Evolutionary conservation across 768 basidiomycete species (phyloP).

Genomic region (Hydnum rufescens): DNA sequence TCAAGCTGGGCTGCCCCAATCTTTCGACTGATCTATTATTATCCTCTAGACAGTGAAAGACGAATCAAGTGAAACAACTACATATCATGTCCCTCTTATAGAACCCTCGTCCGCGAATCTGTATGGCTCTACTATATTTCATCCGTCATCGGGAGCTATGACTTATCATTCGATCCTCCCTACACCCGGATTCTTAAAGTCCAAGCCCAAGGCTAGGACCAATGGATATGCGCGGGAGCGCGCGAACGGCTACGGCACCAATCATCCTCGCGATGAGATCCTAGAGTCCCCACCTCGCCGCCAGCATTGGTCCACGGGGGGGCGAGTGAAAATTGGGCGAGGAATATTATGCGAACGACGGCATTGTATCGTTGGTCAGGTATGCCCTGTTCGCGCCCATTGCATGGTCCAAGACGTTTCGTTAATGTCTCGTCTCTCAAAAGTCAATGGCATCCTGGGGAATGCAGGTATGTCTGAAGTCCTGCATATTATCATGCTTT

Average conservation of each 20-base stretch:
- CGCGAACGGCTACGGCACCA: no score
- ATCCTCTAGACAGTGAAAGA: neutral
- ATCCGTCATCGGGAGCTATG: neutral
- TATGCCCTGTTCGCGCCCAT: no score
- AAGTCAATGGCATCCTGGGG: neutral
- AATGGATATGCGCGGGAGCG: no score
- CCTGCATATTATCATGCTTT: no score
- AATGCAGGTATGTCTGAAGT: no score
- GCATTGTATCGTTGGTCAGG: neutral
- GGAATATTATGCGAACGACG: slow-evolving; percentile 2
- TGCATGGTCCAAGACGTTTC: no score
- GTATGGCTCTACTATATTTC: slow-evolving; percentile 1
- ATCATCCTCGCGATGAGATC: no score
- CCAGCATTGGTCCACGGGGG: no score
- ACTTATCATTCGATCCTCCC: slow-evolving; percentile 1
- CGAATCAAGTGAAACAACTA: neutral
- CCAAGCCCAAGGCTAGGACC: no score
- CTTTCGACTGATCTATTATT: neutral
- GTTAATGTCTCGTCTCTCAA: neutral
- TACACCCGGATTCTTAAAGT: neutral
- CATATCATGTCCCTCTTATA: neutral
- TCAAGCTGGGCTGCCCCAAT: no score
- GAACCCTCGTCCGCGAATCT: neutral
- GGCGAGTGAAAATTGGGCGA: neutral
- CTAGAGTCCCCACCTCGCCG: no score